phyloP scores from a whole-genome alignment of 2,329 filamentous ascomycete genomes.

The Chaetomium sp. region DNA sequence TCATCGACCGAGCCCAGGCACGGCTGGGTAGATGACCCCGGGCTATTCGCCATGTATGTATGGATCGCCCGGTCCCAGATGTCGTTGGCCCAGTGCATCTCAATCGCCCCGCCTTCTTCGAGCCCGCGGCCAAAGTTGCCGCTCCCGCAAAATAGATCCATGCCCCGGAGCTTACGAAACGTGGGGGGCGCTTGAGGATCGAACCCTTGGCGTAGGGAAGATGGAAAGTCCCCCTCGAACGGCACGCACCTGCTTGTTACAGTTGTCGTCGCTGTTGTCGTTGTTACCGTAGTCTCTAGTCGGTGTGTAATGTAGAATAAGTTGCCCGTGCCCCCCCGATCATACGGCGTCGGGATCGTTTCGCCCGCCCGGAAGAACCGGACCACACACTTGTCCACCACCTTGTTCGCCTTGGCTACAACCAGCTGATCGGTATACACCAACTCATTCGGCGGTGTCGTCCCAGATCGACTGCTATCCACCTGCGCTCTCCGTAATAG shows the following conservation, averaged over 20 bases:
- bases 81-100: conserved; percentile 64
- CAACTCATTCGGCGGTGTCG: conserved; percentile 49
- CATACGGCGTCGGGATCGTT: conserved; percentile 55
- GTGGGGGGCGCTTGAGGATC: conserved; percentile 33
- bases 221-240: conserved; percentile 29
- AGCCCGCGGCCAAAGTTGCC: conserved; percentile 72
- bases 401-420: conserved; percentile 30
- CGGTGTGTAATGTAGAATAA: conserved; percentile 55
- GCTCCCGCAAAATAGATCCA: conserved; percentile 73
- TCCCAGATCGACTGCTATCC: conserved; percentile 28
- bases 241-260: conserved; percentile 26
- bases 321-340: conserved; percentile 57
- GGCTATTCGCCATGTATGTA: conserved; percentile 64
- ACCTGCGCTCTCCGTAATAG: conserved; percentile 42
- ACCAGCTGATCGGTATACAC: conserved; percentile 46
- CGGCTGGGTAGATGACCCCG: conserved; percentile 38
- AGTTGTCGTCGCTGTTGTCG: conserved; percentile 18
- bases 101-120: conserved; percentile 61
- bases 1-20: conserved; percentile 70
- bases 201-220: conserved; percentile 47
- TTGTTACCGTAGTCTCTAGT: conserved; percentile 15
- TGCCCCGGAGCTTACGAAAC: conserved; percentile 43
- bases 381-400: conserved; percentile 54
- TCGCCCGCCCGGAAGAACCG: conserved; percentile 43
- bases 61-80: conserved; percentile 57